These are phyloP conservation scores for Aspergillus brasiliensis DNA, from an alignment of 2,329 filamentous ascomycete species.

Conservation along the genomic window DNA sequence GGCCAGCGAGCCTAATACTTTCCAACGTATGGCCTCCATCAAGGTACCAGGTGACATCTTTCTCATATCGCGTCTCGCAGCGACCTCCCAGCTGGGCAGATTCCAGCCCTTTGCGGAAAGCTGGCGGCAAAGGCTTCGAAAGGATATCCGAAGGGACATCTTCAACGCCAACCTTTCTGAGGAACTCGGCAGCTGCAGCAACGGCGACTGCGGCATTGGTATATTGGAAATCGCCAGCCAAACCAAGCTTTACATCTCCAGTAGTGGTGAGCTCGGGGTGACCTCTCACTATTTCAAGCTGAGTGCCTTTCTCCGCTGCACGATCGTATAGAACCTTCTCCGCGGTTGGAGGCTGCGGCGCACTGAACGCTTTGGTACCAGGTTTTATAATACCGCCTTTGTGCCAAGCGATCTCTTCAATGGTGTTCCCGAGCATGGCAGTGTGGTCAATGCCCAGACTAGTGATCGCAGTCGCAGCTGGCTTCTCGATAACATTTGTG, in stretches of 20 bases:
- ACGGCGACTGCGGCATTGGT: slow-evolving; percentile 64
- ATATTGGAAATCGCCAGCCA: slow-evolving; percentile 65
- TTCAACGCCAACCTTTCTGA: slow-evolving; percentile 38
- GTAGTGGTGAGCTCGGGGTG: slow-evolving; percentile 49
- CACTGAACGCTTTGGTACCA: slow-evolving; percentile 65
- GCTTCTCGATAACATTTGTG: slow-evolving; percentile 77
- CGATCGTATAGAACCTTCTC: slow-evolving; percentile 59
- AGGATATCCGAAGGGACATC: slow-evolving; percentile 41
- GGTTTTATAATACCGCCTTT: slow-evolving; percentile 85
- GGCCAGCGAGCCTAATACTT: slow-evolving; percentile 73
- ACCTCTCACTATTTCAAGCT: slow-evolving; percentile 51
- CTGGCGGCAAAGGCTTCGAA: slow-evolving; percentile 55
- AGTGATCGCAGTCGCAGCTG: slow-evolving; percentile 72
- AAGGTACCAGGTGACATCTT: slow-evolving; percentile 71
- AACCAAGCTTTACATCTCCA: slow-evolving; percentile 55
- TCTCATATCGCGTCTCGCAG: slow-evolving; percentile 68
- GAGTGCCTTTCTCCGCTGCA: slow-evolving; percentile 53
- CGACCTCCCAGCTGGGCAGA: slow-evolving; percentile 71
- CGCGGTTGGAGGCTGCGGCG: slow-evolving; percentile 57
- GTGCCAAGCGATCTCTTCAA: slow-evolving; percentile 86
- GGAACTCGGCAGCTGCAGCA: slow-evolving; percentile 47
- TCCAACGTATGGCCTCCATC: slow-evolving; percentile 89
- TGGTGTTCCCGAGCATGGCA: slow-evolving; percentile 74
- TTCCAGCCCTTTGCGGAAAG: slow-evolving; percentile 67
- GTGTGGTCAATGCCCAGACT: slow-evolving; percentile 86